A percentile compares a stretch with the other conserved stretches of the same genome.
phyloP scores from a whole-genome alignment of 768 basidiomycete genomes.

The Leucocoprinus birnbaumii region DNA sequence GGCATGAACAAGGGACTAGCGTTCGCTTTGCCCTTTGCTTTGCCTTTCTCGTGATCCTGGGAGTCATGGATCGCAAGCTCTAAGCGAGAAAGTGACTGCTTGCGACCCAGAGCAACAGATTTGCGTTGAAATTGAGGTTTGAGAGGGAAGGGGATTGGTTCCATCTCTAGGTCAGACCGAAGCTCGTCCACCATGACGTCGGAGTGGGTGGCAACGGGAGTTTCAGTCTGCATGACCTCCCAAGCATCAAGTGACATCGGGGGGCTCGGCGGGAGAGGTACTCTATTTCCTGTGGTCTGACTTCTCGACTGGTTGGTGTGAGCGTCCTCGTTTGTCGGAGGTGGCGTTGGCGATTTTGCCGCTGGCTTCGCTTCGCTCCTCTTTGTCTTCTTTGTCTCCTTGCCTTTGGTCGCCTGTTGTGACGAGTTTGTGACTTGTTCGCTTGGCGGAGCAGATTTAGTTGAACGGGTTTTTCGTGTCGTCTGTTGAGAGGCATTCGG shows the following conservation, averaged over 20 bases:
- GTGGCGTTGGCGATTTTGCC: not conserved
- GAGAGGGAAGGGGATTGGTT: slow-evolving; percentile 7
- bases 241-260: slow-evolving; percentile 12
- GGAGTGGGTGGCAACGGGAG: slow-evolving; percentile 6
- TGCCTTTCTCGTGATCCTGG: not conserved
- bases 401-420: not conserved
- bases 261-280: not conserved
- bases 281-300: not conserved
- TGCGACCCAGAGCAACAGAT: not conserved
- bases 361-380: not conserved
- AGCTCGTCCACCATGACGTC: slow-evolving; percentile 28
- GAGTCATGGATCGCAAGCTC: not conserved
- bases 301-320: not conserved
- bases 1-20: slow-evolving; percentile 44
- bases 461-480: not conserved
- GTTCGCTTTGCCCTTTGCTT: not conserved
- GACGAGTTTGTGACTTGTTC: not conserved
- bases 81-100: not conserved
- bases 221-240: slow-evolving; percentile 13
- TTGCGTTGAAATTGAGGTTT: slow-evolving; percentile 4
- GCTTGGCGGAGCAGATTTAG: not conserved
- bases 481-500: not conserved
- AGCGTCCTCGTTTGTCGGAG: not conserved
- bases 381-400: not conserved
- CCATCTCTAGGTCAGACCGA: slow-evolving; percentile 18